Conservation (phyloP, 495 filamentous ascomycete species). For the Talaromyces trachyspermus region DNA sequence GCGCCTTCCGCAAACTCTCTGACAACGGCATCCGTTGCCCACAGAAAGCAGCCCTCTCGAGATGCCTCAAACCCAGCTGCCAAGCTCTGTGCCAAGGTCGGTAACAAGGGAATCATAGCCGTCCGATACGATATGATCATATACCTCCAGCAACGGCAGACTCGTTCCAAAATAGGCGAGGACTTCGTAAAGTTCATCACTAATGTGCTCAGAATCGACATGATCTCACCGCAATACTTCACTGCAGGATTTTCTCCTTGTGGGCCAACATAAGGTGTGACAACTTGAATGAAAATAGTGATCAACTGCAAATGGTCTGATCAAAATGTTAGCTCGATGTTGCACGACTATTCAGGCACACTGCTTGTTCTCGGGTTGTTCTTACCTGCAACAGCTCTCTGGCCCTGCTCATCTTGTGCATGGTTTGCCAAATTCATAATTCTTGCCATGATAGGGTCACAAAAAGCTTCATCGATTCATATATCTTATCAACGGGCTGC, state of each 20-base stretch:
- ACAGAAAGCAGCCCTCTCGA: constrained; percentile 92
- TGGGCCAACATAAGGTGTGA: constrained; percentile 69
- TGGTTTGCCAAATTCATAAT: constrained; percentile 81
- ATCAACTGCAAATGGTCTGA: constrained; percentile 86
- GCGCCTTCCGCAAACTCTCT: constrained; percentile 89
- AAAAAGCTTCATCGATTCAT: constrained; percentile 85
- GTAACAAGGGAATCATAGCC: constrained; percentile 77
- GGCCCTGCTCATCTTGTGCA: constrained; percentile 70
- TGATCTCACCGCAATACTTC: constrained; percentile 90
- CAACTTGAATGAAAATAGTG: constrained; percentile 77
- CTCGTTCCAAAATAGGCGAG: constrained; percentile 80
- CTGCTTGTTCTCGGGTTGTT: no score
- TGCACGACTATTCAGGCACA: background rate
- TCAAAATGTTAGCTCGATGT: constrained; percentile 15
- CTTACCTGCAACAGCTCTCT: constrained; percentile 75
- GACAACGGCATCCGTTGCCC: constrained; percentile 90
- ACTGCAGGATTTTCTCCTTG: constrained; percentile 79
- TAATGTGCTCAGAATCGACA: constrained; percentile 76
- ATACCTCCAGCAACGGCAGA: constrained; percentile 90
- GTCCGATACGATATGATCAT: constrained; percentile 95
- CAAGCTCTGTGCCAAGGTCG: constrained; percentile 78
- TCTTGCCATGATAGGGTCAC: constrained; percentile 80
- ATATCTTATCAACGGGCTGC: constrained; percentile 72
- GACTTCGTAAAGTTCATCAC: constrained; percentile 78
- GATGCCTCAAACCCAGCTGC: constrained; percentile 76